A percentile compares a stretch with the other conserved stretches of the same genome.
phyloP scores from a whole-genome alignment of 1,139 yeast species.

The Eremothecium coryli region DNA sequence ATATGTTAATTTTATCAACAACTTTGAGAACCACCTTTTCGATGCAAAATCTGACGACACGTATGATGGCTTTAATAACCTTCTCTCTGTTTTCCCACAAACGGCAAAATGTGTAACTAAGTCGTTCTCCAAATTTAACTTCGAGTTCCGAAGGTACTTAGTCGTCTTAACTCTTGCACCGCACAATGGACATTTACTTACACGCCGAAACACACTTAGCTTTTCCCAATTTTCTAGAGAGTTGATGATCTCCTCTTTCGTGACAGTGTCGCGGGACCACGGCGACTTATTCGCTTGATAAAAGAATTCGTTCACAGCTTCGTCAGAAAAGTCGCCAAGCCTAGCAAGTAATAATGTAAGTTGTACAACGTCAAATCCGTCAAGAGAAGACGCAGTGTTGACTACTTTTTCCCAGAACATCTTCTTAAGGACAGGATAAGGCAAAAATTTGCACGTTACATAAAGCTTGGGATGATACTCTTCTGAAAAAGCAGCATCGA shows the following conservation, averaged over 20 bases:
- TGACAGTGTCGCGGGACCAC: slow-evolving; percentile 31
- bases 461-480: slow-evolving; percentile 44
- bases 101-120: slow-evolving; percentile 79
- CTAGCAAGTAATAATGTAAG: slow-evolving; percentile 23
- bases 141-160: slow-evolving; percentile 38
- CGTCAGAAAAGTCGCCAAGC: slow-evolving; percentile 42
- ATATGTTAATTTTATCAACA: slow-evolving; percentile 72
- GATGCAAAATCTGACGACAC: slow-evolving; percentile 79
- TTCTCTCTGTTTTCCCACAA: slow-evolving; percentile 69
- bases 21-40: slow-evolving; percentile 79
- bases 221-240: slow-evolving; percentile 47
- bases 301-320: slow-evolving; percentile 53
- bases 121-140: slow-evolving; percentile 37
- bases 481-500: slow-evolving; percentile 20
- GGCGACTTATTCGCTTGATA: slow-evolving; percentile 20
- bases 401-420: slow-evolving; percentile 64
- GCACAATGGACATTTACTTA: slow-evolving; percentile 63
- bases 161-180: slow-evolving; percentile 47
- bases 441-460: slow-evolving; percentile 44
- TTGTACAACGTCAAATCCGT: slow-evolving; percentile 23
- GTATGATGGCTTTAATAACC: slow-evolving; percentile 57
- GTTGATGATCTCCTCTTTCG: slow-evolving; percentile 21
- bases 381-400: slow-evolving; percentile 14
- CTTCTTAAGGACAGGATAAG: slow-evolving; percentile 55
- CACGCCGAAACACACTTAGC: slow-evolving; percentile 22